phyloP scores from a whole-genome alignment of 768 basidiomycete genomes.

The Panaeolus cyanescens region DNA sequence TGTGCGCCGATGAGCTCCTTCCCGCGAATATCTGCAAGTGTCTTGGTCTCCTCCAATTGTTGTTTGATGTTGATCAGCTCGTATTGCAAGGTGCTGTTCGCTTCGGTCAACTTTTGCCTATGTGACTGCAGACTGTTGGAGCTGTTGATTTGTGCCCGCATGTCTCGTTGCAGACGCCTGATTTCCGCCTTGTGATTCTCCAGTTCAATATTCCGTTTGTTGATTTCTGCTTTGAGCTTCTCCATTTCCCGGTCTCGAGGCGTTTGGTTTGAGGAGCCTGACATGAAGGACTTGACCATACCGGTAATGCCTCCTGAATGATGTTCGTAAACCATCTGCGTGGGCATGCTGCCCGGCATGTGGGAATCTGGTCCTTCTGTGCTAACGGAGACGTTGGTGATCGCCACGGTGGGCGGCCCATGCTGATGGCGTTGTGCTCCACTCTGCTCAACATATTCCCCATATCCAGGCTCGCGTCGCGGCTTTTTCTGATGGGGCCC shows the following conservation, averaged over 20 bases:
- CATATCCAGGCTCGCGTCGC: background rate
- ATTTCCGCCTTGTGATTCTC: background rate
- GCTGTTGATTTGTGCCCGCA: background rate
- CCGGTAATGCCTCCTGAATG: background rate
- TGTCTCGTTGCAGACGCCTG: background rate
- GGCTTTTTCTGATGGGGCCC: background rate
- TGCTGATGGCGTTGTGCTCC: background rate
- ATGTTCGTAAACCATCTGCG: background rate
- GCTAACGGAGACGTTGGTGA: background rate
- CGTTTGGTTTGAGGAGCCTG: background rate
- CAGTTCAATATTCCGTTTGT: background rate
- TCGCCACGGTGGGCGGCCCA: background rate
- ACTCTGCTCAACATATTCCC: background rate
- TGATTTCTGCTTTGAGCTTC: background rate
- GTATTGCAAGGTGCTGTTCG: background rate
- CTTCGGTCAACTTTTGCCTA: constrained; percentile 2
- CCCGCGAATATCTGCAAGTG: constrained; percentile 32
- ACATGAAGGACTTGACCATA: background rate
- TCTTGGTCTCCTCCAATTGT: constrained; percentile 15
- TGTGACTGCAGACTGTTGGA: background rate
- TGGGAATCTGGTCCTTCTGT: background rate
- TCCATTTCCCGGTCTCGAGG: background rate
- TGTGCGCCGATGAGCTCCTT: constrained; percentile 49
- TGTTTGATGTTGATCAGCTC: constrained; percentile 12
- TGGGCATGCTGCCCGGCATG: background rate